Conservation (phyloP, 129 eudicot genomes). For the Flaveria brownii region DNA sequence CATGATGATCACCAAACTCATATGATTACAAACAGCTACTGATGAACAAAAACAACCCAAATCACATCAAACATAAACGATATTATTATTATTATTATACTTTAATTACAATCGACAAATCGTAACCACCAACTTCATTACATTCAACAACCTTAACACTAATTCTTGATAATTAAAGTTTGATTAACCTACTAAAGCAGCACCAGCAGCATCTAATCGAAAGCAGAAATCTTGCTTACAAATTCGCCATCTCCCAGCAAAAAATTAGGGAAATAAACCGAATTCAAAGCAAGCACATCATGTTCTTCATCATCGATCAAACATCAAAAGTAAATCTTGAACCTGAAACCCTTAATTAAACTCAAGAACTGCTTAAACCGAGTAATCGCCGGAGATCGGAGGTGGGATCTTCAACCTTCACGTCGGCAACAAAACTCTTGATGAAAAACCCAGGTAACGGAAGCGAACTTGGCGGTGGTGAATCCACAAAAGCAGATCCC, state of each 20-base stretch:
- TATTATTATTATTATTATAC: too few relatives aligned
- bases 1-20: too few relatives aligned
- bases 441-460: constrained; percentile 59
- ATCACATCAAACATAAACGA: too few relatives aligned
- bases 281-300: constrained; percentile 13
- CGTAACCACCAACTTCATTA: too few relatives aligned
- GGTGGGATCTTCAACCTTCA: constrained; percentile 20
- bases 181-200: constrained; percentile 4
- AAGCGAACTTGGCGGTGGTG: constrained; percentile 63
- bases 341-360: background rate
- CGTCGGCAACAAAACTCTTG: constrained; percentile 31
- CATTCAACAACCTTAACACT: background rate
- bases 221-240: constrained; percentile 6
- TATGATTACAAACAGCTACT: too few relatives aligned
- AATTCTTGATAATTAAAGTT: background rate
- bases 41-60: too few relatives aligned
- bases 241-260: constrained; percentile 33
- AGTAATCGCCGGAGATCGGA: constrained; percentile 36
- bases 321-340: background rate
- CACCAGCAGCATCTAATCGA: background rate
- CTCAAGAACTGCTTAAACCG: constrained; percentile 28
- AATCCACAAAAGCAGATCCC: constrained; percentile 49
- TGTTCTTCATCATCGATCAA: constrained; percentile 9
- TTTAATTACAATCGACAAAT: too few relatives aligned
- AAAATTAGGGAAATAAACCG: constrained; percentile 21